Percentiles rank a stretch among this genome's conserved stretches.
Evolutionary conservation across 2,329 filamentous ascomycete species (phyloP).

Genomic region (Fusarium redolens): DNA sequence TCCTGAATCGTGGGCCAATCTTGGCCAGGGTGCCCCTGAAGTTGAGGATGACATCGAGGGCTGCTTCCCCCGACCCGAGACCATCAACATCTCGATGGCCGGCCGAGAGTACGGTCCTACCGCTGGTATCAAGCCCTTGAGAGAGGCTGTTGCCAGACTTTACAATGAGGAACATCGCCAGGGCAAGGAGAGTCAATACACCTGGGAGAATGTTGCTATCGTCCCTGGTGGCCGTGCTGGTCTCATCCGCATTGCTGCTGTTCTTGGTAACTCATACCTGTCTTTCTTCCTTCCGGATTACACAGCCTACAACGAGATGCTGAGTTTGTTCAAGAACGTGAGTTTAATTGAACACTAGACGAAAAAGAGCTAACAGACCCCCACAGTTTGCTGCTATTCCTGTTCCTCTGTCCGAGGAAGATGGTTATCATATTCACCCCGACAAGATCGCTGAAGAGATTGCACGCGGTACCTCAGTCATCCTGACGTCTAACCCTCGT

Average conservation of each 20-base stretch:
- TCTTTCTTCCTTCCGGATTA: slow-evolving; percentile 97
- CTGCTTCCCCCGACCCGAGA: slow-evolving; percentile 84
- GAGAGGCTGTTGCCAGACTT: slow-evolving; percentile 87
- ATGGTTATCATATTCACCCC: slow-evolving; percentile 92
- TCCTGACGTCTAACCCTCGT: slow-evolving; percentile 93
- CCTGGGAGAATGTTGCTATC: slow-evolving; percentile 97
- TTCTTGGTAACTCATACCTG: slow-evolving; percentile 90
- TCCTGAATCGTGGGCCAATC: slow-evolving; percentile 87
- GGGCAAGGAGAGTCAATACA: slow-evolving; percentile 89
- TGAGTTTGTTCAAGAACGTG: slow-evolving; percentile 89
- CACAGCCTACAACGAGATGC: slow-evolving; percentile 97
- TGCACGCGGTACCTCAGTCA: slow-evolving; percentile 84
- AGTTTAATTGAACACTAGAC: neutral
- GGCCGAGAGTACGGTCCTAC: slow-evolving; percentile 93
- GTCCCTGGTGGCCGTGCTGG: slow-evolving; percentile 93
- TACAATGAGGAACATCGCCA: slow-evolving; percentile 94
- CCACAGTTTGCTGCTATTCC: slow-evolving; percentile 84
- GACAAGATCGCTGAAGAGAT: slow-evolving; percentile 95
- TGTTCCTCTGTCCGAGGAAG: slow-evolving; percentile 83
- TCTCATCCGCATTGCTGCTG: slow-evolving; percentile 92
- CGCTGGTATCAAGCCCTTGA: slow-evolving; percentile 89
- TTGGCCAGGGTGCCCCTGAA: slow-evolving; percentile 93
- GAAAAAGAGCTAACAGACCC: no score
- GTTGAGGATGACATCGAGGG: slow-evolving; percentile 93
- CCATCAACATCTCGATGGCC: slow-evolving; percentile 80